Evolutionary conservation across 2,329 filamentous ascomycete species (phyloP).

Genomic region (Fulvia fulva): DNA sequence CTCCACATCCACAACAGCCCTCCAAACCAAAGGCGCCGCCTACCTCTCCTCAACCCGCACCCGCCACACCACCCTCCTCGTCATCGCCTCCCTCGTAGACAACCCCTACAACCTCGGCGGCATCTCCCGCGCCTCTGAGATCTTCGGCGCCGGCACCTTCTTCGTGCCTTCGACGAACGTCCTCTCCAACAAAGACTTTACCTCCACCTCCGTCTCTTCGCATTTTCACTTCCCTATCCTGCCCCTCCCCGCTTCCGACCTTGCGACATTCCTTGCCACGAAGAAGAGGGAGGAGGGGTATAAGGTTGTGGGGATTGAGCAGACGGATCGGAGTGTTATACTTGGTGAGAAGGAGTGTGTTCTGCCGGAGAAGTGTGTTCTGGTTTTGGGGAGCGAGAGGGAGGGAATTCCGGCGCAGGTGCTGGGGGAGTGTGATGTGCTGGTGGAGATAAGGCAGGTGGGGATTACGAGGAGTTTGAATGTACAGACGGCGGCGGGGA

Average conservation of each 20-base stretch:
- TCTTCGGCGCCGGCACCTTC: conserved; percentile 47
- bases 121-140: conserved; percentile 49
- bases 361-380: conserved; percentile 32
- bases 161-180: conserved; percentile 42
- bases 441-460: conserved; percentile 51
- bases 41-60: conserved; percentile 38
- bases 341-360: conserved; percentile 37
- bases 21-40: conserved; percentile 50
- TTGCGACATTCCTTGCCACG: conserved; percentile 36
- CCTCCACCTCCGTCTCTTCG: conserved; percentile 46
- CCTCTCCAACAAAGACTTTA: conserved; percentile 46
- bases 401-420: conserved; percentile 49
- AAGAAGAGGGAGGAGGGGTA: conserved; percentile 47
- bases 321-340: conserved; percentile 49
- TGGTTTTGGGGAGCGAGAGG: conserved; percentile 51
- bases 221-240: conserved; percentile 48
- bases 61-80: conserved; percentile 35
- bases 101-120: conserved; percentile 50
- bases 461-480: conserved; percentile 53
- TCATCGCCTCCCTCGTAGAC: conserved; percentile 50
- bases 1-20: conserved; percentile 28
- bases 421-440: conserved; percentile 47
- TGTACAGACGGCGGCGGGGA: conserved; percentile 52
- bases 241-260: conserved; percentile 25
- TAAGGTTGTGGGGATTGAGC: conserved; percentile 51